Base-by-base conservation (phyloP, 805 yeast species). In the Cyberlindnera galapagoensis region DNA sequence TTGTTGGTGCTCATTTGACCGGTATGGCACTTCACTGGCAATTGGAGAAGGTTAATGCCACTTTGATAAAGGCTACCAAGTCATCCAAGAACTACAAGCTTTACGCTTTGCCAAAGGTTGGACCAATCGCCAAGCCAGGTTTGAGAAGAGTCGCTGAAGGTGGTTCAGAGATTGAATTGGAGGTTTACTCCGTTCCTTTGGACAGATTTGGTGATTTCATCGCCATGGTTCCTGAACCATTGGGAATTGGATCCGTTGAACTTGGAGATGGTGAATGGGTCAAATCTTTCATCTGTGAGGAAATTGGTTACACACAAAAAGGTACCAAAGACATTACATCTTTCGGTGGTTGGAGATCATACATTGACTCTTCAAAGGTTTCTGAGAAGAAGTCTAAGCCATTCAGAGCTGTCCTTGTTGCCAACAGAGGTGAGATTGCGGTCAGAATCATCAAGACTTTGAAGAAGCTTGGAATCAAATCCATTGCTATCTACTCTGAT, bases 341-440 rank as follows among this genome's bases (percentile, higher is more conserved):
- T 15, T 81, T 63, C 52, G 97, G 97, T 26, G 95, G 96, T 5
- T 90, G 96, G 90, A 76, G 78, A 56, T 61, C 67, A 3, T 85
- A 83, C 61, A 62, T 72, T 29, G 51, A 43, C 30, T 56, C 56
- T 11, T 38, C 65, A 33, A 37, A 61, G 52, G 36, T 50, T 22
- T 44, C 44, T 15, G 48, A 49, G 14, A 50, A 51, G 24, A 39
- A 46, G 12, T 61, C 60, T 36, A 74, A 72, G 49, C 92, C 94
- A 1, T 86, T 87, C 60, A 67, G 76, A 14, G 71, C 80, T 9
- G 95, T 90, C n/a, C 69, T 90, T 35, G 92, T 90, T 34, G 97
- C 97, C 24, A 90, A 90, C 65, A 75, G 98, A 62, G 97, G 97
- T 56, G 98, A 90, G 62, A 90, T 90, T 50, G 97, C 98, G 3